Evolutionary conservation across 2,329 filamentous ascomycete genomes (phyloP).

Genomic region (Pseudogymnoascus sp.): DNA sequence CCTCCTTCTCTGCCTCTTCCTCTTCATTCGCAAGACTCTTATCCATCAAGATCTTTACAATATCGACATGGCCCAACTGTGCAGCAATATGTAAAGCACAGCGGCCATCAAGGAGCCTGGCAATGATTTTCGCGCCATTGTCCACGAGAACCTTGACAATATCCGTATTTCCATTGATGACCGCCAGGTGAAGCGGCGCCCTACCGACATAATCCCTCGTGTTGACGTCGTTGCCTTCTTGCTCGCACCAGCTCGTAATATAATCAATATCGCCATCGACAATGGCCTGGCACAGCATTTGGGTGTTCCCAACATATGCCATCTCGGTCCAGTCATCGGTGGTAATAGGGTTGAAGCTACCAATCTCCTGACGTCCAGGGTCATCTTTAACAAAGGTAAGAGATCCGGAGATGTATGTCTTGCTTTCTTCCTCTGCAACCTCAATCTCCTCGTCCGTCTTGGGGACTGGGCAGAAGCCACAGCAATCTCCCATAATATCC

Average conservation of each 20-base stretch:
- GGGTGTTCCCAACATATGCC: slow-evolving; percentile 79
- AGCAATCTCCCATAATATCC: slow-evolving; percentile 75
- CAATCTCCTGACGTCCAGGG: slow-evolving; percentile 67
- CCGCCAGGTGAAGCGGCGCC: slow-evolving; percentile 71
- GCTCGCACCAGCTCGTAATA: slow-evolving; percentile 61
- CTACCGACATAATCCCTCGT: slow-evolving; percentile 71
- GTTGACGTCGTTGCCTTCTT: slow-evolving; percentile 65
- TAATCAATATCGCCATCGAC: slow-evolving; percentile 64
- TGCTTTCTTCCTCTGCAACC: slow-evolving; percentile 62
- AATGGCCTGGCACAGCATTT: slow-evolving; percentile 71
- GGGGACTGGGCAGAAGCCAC: slow-evolving; percentile 67
- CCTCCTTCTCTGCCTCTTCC: slow-evolving; percentile 52
- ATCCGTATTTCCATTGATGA: slow-evolving; percentile 58
- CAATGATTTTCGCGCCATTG: slow-evolving; percentile 63
- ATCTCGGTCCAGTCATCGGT: slow-evolving; percentile 85
- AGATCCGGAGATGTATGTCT: slow-evolving; percentile 68
- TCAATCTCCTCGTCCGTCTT: slow-evolving; percentile 65
- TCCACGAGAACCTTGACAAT: slow-evolving; percentile 67
- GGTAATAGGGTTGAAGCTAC: slow-evolving; percentile 72
- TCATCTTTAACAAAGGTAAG: slow-evolving; percentile 73
- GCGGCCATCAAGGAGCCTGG: slow-evolving; percentile 69
- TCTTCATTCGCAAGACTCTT: slow-evolving; percentile 71
- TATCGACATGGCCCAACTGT: slow-evolving; percentile 58
- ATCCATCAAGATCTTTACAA: slow-evolving; percentile 64
- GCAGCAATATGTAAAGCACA: slow-evolving; percentile 81